Percentiles rank a stretch among this genome's conserved stretches.
Evolutionary conservation across 208 protist genomes (phyloP).

Genomic region (Trypanosoma congolense): DNA sequence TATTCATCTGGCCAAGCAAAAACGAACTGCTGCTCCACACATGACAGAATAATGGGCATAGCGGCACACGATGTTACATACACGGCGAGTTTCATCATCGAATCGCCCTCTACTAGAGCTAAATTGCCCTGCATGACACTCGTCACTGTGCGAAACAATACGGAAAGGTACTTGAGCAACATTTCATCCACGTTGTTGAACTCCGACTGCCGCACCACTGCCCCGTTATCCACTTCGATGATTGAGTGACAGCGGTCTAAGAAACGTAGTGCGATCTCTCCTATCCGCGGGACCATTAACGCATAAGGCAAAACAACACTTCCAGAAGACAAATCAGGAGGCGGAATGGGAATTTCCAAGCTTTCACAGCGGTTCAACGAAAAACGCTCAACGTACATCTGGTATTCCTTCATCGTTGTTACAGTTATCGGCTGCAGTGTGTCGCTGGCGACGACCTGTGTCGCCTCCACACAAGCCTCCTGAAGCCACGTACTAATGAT

Average conservation of each 20-base stretch:
- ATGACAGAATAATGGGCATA: constrained; percentile 76
- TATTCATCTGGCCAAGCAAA: constrained; percentile 71
- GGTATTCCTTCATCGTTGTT: constrained; percentile 42
- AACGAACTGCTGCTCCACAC: constrained; percentile 86
- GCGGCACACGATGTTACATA: constrained; percentile 73
- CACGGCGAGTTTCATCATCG: constrained; percentile 64
- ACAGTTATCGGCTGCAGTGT: constrained; percentile 46
- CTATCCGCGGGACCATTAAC: constrained; percentile 50
- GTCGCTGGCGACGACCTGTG: constrained; percentile 65
- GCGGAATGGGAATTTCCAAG: constrained; percentile 61
- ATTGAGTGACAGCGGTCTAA: constrained; percentile 69
- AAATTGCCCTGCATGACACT: constrained; percentile 68
- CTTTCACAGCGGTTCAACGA: constrained; percentile 52
- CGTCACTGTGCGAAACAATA: constrained; percentile 80
- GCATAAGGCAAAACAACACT: constrained; percentile 67
- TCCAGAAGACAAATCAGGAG: constrained; percentile 30
- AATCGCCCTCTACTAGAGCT: constrained; percentile 18
- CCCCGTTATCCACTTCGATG: constrained; percentile 49
- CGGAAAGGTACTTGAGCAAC: constrained; percentile 85
- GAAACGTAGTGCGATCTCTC: constrained; percentile 58
- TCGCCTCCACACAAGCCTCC: constrained; percentile 59
- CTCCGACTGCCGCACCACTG: constrained; percentile 74
- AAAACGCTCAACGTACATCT: constrained; percentile 53
- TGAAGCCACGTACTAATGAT: constrained; percentile 81
- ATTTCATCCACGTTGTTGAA: constrained; percentile 90